Evolutionary conservation across 257 asterid genomes (phyloP), one percentile per base, ranked within the genome.

Genomic region (Echium plantagineum): DNA sequence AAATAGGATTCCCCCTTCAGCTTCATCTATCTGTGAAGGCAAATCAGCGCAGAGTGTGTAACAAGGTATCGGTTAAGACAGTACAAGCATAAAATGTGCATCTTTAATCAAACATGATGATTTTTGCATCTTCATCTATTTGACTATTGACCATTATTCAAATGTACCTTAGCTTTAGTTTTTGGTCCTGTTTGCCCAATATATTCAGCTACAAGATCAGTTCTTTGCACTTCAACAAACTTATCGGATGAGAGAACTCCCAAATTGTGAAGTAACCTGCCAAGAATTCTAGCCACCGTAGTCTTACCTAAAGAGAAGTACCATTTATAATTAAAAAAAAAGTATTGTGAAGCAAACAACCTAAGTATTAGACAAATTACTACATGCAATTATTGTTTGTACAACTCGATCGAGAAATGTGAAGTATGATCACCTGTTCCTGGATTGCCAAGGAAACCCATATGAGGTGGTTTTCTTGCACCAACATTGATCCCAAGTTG

Each of bases 401-500:
- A 42, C 49, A 42, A 12, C 49, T 35, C 47, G 15, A 35, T 17
- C 12, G n/a, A n/a, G 16, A 42, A 10, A 42, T 42, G 48, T 38
- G 13, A 13, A 16, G 1, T 35, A 35, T 42, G 1, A 42, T 42
- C 49, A 84, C 96, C 97, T 71, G 96, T 91, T 72, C 98, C 96
- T n/a, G 98, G 95, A 74, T 91, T 91, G 48, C 98, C 98, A 38
- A 91, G 89, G 65, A 91, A 91, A 63, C 95, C 98, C 95, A 91
- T 84, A 73, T 88, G 96, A 59, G 96, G 96, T 24, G 86, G 94
- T 75, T 84, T 80, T 81, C 95, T 77, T 57, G 85, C 67, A 38
- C 94, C 94, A 61, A 89, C 84, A 71, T 80, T 78, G 49, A 88
- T 85, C 58, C 98, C 96, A 58, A 91, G 86, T 66, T 89, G 79